phyloP scores from a whole-genome alignment of 176 grass and related monocot species.

The Coix lacrymajobi region DNA sequence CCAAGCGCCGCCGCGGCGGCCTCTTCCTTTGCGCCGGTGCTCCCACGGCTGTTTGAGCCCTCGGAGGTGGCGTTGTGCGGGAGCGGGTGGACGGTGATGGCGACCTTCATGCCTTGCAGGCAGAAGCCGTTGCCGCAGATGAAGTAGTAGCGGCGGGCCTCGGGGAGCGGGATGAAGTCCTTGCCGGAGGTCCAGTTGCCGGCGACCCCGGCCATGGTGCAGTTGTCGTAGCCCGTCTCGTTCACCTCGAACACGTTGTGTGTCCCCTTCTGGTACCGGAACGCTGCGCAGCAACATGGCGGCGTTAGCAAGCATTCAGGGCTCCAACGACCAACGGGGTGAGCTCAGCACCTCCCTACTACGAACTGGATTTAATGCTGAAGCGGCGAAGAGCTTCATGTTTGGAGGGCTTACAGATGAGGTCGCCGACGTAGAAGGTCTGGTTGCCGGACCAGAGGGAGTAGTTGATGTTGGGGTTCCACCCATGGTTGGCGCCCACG shows the following conservation, averaged over 20 bases:
- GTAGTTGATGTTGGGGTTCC: slow-evolving; percentile 98
- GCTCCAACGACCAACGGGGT: not conserved
- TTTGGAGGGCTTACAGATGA: slow-evolving; percentile 57
- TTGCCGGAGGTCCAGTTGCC: slow-evolving; percentile 95
- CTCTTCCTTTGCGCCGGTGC: not conserved
- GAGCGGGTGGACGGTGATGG: slow-evolving; percentile 41
- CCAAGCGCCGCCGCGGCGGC: not conserved
- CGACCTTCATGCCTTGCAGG: slow-evolving; percentile 70
- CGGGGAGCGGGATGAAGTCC: slow-evolving; percentile 68
- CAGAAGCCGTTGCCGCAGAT: slow-evolving; percentile 89
- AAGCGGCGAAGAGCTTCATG: not conserved
- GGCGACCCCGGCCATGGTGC: slow-evolving; percentile 65
- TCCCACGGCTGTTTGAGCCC: not conserved
- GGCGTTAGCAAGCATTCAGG: not conserved
- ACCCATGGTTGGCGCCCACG: slow-evolving; percentile 72
- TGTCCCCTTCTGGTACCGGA: slow-evolving; percentile 78
- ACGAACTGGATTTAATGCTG: not conserved
- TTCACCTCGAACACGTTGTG: slow-evolving; percentile 95
- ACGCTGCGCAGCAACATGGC: slow-evolving; percentile 27
- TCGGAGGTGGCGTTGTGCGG: slow-evolving; percentile 6
- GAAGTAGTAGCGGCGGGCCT: slow-evolving; percentile 62
- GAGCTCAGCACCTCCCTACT: not conserved
- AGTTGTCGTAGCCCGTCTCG: slow-evolving; percentile 79
- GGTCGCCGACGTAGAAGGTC: slow-evolving; percentile 70
- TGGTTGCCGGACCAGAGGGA: slow-evolving; percentile 78